These are phyloP conservation scores for Suhomyces chickasaworum DNA, from an alignment of 1,139 yeast genomes.

Conservation along the genomic window DNA sequence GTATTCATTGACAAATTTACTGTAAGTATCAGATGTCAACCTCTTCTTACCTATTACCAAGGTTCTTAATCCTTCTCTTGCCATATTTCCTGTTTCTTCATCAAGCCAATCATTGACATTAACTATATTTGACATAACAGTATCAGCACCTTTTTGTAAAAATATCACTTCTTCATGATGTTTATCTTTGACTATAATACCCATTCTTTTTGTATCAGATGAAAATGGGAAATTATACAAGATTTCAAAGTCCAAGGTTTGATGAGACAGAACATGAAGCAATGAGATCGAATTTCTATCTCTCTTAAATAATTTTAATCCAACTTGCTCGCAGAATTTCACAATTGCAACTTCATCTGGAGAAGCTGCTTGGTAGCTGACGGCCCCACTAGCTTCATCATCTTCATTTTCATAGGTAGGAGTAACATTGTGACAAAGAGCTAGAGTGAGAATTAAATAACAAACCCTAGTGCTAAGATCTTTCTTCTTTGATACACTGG, in stretches of 20 bases:
- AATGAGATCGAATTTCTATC: slow-evolving; percentile 77
- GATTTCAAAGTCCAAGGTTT: slow-evolving; percentile 61
- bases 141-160: slow-evolving; percentile 93
- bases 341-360: slow-evolving; percentile 99
- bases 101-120: slow-evolving; percentile 92
- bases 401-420: slow-evolving; percentile 62
- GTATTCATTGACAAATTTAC: slow-evolving; percentile 65
- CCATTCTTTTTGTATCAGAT: slow-evolving; percentile 97
- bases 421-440: slow-evolving; percentile 94
- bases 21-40: slow-evolving; percentile 54
- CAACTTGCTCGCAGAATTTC: slow-evolving; percentile 84
- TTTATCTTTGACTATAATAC: slow-evolving; percentile 72
- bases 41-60: slow-evolving; percentile 86
- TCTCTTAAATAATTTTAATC: slow-evolving; percentile 74
- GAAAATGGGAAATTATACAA: slow-evolving; percentile 89
- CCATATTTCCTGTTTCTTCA: slow-evolving; percentile 97
- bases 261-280: slow-evolving; percentile 61
- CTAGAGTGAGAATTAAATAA: slow-evolving; percentile 78
- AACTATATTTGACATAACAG: slow-evolving; percentile 88
- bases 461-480: slow-evolving; percentile 77
- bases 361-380: slow-evolving; percentile 94
- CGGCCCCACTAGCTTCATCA: slow-evolving; percentile 36
- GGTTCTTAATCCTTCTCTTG: slow-evolving; percentile 95
- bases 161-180: slow-evolving; percentile 75
- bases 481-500: slow-evolving; percentile 33